Percentiles rank a stretch among this genome's conserved stretches.
phyloP scores from a whole-genome alignment of 2,329 filamentous ascomycete species.

The Pseudogymnoascus sp. region DNA sequence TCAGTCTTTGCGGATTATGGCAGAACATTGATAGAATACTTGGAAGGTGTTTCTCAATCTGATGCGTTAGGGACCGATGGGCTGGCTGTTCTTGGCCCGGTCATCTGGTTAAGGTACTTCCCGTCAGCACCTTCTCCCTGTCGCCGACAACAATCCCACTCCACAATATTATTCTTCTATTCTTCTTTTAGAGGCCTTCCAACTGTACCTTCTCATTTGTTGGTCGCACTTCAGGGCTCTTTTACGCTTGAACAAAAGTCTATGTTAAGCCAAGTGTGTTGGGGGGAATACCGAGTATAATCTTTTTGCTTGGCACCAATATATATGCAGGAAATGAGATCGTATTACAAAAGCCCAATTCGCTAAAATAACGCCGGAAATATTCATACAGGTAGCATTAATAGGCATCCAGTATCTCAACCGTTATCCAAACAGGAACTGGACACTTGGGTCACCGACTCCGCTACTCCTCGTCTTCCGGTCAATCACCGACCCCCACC shows the following conservation, averaged over 20 bases:
- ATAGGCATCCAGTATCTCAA: background rate
- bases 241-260: background rate
- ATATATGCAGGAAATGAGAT: background rate
- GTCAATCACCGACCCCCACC: conserved; percentile 22
- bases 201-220: background rate
- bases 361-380: background rate
- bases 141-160: background rate
- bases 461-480: conserved; percentile 11
- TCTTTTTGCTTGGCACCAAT: background rate
- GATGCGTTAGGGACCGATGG: background rate
- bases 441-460: background rate
- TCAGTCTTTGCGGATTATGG: background rate
- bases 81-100: background rate
- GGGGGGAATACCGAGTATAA: too few relatives aligned
- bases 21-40: background rate
- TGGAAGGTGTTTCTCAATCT: background rate
- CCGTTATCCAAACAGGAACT: background rate
- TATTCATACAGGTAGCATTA: background rate
- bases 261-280: background rate
- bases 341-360: background rate
- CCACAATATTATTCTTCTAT: background rate
- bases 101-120: background rate
- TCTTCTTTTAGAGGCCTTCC: background rate
- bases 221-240: background rate
- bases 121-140: background rate